Evolutionary conservation across 2,329 filamentous ascomycete species (phyloP).

Genomic region (Nothophaeocryptopus gaeumannii): DNA sequence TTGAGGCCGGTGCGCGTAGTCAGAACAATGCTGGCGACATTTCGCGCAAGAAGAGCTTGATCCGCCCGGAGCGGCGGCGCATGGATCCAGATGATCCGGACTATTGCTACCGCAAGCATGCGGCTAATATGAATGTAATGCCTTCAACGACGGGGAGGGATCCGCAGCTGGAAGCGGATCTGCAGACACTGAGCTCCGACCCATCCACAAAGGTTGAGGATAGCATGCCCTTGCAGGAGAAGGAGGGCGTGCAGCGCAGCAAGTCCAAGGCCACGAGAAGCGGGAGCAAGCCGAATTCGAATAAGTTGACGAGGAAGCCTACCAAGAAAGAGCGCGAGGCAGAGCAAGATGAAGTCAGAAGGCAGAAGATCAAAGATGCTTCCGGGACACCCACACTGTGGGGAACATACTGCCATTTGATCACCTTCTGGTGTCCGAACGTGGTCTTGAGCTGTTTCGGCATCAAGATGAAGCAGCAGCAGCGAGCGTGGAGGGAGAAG

Average conservation of each 20-base stretch:
- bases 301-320: conserved; percentile 58
- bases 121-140: conserved; percentile 83
- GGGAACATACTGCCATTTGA: conserved; percentile 89
- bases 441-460: conserved; percentile 82
- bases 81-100: conserved; percentile 87
- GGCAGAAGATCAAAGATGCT: conserved; percentile 58
- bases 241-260: conserved; percentile 17
- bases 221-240: conserved; percentile 38
- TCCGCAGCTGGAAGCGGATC: conserved; percentile 67
- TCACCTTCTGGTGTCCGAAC: conserved; percentile 93
- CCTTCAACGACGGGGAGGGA: conserved; percentile 93
- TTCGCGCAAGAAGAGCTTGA: conserved; percentile 77
- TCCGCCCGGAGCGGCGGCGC: conserved; percentile 82
- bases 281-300: conserved; percentile 28
- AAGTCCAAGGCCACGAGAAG: conserved; percentile 34
- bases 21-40: conserved; percentile 50
- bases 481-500: conserved; percentile 95
- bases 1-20: conserved; percentile 41
- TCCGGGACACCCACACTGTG: conserved; percentile 81
- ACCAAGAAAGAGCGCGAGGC: conserved; percentile 62
- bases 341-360: conserved; percentile 47
- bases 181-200: conserved; percentile 59
- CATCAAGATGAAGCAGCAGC: conserved; percentile 78
- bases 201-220: conserved; percentile 20
- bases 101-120: conserved; percentile 93